Conservation (phyloP, 305 asterid genomes). For the Solanum chacoense region DNA sequence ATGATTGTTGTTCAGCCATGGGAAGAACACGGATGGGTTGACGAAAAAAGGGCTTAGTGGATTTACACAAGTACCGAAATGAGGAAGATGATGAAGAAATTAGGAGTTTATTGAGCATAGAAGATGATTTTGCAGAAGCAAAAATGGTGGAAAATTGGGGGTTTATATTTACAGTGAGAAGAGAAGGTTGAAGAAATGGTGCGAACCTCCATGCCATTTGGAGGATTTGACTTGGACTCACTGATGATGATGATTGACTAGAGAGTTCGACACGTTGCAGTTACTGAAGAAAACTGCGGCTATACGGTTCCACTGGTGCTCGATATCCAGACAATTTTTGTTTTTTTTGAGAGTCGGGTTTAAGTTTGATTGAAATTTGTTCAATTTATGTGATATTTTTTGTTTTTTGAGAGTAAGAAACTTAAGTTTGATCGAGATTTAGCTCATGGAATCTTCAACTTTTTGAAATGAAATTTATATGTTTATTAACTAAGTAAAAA, state of each 20-base stretch:
- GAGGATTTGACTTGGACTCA: background rate
- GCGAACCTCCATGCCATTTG: background rate
- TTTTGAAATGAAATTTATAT: no score
- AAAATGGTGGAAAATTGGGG: background rate
- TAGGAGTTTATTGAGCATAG: background rate
- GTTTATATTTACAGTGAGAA: background rate
- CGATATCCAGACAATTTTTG: background rate
- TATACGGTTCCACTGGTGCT: background rate
- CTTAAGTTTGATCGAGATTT: no score
- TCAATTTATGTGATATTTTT: background rate
- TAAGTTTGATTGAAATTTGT: no score
- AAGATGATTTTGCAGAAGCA: background rate
- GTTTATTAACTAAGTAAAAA: no score
- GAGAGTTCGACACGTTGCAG: background rate
- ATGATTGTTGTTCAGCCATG: constrained; percentile 44
- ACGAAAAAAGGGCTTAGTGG: background rate
- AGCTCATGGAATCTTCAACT: accelerated
- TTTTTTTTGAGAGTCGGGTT: no score
- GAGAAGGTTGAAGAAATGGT: background rate
- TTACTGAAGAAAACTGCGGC: background rate
- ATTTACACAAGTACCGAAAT: background rate
- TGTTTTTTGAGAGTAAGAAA: no score
- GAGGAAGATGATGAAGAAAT: background rate
- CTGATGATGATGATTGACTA: background rate
- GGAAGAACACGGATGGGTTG: constrained; percentile 36